phyloP scores from a whole-genome alignment of 768 basidiomycete species.

The Daedalea quercina region DNA sequence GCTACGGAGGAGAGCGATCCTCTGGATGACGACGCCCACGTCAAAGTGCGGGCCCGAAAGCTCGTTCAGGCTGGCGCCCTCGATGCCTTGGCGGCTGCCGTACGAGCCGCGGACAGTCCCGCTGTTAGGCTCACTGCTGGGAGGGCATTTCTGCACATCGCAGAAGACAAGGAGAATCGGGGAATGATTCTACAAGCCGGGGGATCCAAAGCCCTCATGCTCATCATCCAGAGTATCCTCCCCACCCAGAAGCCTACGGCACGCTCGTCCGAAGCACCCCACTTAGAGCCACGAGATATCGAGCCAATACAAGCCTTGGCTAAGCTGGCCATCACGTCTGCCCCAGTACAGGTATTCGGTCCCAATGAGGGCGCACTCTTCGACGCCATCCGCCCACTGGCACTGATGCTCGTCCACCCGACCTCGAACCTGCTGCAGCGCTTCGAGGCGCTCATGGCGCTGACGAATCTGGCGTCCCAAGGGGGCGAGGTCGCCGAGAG shows the following conservation, averaged over 20 bases:
- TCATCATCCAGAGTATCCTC: slow-evolving; percentile 46
- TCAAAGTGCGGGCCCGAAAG: slow-evolving; percentile 51
- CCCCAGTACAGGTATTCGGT: slow-evolving; percentile 88
- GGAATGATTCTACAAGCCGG: slow-evolving; percentile 73
- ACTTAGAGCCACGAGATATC: slow-evolving; percentile 40
- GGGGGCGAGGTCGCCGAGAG: slow-evolving; percentile 57
- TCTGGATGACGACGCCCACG: slow-evolving; percentile 62
- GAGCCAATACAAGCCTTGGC: slow-evolving; percentile 82
- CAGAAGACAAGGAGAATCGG: slow-evolving; percentile 73
- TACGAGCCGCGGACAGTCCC: slow-evolving; percentile 53
- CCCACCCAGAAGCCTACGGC: slow-evolving; percentile 24
- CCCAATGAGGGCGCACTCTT: slow-evolving; percentile 69
- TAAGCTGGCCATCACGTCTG: slow-evolving; percentile 88
- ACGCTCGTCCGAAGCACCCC: slow-evolving; percentile 15
- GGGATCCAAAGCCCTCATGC: slow-evolving; percentile 59
- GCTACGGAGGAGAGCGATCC: slow-evolving; percentile 7
- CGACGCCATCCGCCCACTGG: slow-evolving; percentile 81
- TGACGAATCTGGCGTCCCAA: slow-evolving; percentile 90
- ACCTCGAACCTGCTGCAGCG: slow-evolving; percentile 70
- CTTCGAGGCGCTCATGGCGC: slow-evolving; percentile 93
- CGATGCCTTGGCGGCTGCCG: slow-evolving; percentile 50
- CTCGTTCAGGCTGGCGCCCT: slow-evolving; percentile 59
- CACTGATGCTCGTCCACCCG: slow-evolving; percentile 62
- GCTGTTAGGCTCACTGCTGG: slow-evolving; percentile 54
- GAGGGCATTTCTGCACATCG: slow-evolving; percentile 59